phyloP scores from a whole-genome alignment of 1,284 basidiomycete species.

The Marasmius fiardii region DNA sequence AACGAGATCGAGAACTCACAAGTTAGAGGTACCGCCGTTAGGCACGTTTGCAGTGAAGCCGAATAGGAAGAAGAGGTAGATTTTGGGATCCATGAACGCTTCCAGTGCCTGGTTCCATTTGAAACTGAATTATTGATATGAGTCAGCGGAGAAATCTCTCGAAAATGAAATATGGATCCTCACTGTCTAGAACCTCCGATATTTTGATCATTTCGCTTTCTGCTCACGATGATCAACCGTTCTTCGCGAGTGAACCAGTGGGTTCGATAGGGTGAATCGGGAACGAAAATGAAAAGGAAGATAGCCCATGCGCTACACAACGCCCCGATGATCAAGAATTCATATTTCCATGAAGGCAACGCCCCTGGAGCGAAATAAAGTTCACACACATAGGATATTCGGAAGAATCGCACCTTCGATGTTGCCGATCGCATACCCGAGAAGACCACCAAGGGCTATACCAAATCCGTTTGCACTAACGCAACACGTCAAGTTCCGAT shows the following conservation, averaged over 20 bases:
- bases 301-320: slow-evolving; percentile 24
- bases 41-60: slow-evolving; percentile 26
- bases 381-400: neutral
- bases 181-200: slow-evolving; percentile 24
- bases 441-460: slow-evolving; percentile 24
- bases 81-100: slow-evolving; percentile 25
- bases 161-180: neutral
- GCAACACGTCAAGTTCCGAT: neutral
- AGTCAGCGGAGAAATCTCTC: neutral
- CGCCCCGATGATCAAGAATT: slow-evolving; percentile 29
- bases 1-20: slow-evolving; percentile 7
- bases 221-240: slow-evolving; percentile 28
- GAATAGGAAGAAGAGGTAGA: slow-evolving; percentile 28
- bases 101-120: slow-evolving; percentile 29
- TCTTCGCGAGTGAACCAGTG: slow-evolving; percentile 32
- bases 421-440: slow-evolving; percentile 26
- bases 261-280: slow-evolving; percentile 30
- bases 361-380: slow-evolving; percentile 13
- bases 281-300: slow-evolving; percentile 27
- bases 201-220: slow-evolving; percentile 28
- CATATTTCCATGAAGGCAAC: slow-evolving; percentile 33
- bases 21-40: slow-evolving; percentile 27
- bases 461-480: slow-evolving; percentile 23
- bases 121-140: slow-evolving; percentile 16
- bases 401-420: slow-evolving; percentile 4